Percentiles rank a stretch among this genome's conserved stretches.
phyloP scores from a whole-genome alignment of 495 filamentous ascomycete genomes.

The Stereocaulon alpinum region DNA sequence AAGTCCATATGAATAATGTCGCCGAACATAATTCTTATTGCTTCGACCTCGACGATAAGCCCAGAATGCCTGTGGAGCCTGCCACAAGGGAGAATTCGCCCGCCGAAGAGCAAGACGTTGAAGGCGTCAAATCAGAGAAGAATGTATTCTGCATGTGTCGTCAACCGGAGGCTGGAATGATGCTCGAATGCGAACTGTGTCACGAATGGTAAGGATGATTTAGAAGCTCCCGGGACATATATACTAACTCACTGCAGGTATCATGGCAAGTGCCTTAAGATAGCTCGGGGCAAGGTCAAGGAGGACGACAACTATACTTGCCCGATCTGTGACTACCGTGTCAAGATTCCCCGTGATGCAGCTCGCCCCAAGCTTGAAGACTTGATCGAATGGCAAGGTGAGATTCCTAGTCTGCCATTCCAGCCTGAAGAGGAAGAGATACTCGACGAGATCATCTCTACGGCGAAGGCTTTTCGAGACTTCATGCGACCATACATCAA shows the following conservation, averaged over 20 bases:
- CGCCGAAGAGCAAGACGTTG: slow-evolving; percentile 46
- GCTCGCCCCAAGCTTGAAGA: slow-evolving; percentile 94
- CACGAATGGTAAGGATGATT: slow-evolving; percentile 72
- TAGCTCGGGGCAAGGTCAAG: slow-evolving; percentile 93
- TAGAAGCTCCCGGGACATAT: neutral
- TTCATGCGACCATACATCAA: slow-evolving; percentile 75
- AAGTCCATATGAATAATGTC: slow-evolving; percentile 88
- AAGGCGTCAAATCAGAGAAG: slow-evolving; percentile 41
- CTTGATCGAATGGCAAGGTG: slow-evolving; percentile 74
- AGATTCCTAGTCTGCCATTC: slow-evolving; percentile 76
- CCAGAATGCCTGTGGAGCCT: slow-evolving; percentile 82
- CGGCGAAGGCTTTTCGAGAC: slow-evolving; percentile 72
- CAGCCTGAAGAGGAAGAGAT: slow-evolving; percentile 91
- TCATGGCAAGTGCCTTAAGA: slow-evolving; percentile 96
- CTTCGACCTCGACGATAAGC: slow-evolving; percentile 86
- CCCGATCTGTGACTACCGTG: slow-evolving; percentile 93
- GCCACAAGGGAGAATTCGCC: slow-evolving; percentile 78
- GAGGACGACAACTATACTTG: slow-evolving; percentile 98
- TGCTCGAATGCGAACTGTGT: slow-evolving; percentile 98
- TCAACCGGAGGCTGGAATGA: slow-evolving; percentile 88
- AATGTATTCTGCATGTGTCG: slow-evolving; percentile 98
- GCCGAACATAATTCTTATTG: slow-evolving; percentile 78
- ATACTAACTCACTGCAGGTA: slow-evolving; percentile 51
- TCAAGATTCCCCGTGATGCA: slow-evolving; percentile 97
- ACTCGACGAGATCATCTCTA: slow-evolving; percentile 71